Base-by-base conservation (phyloP, 2,329 filamentous ascomycete species). In the Colletotrichum sp. region DNA sequence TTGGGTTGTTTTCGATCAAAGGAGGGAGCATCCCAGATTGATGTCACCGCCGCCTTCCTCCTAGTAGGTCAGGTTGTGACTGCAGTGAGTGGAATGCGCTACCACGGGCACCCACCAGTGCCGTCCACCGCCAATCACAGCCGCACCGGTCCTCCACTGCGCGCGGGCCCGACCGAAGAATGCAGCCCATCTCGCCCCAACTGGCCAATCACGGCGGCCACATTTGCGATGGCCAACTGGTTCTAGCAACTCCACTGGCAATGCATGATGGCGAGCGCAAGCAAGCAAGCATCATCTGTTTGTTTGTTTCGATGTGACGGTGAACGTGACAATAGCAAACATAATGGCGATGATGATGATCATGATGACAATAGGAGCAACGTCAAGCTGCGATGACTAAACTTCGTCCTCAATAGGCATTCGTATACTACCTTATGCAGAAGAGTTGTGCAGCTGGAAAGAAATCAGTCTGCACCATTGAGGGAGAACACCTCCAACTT, bases 11-110 rank as follows among this genome's bases (percentile, higher is more conserved):
- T 13, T 13, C 57, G 16, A 6, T 28, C n/a, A 26, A 28, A 75
- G 49, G 34, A 75, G 71, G 72, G 72, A 71, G 15, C 36, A 72
- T 75, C 72, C 68, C 68, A 55, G 68, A 18, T 69, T 72, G 62
- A 75, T 72, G 68, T 72, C 68, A 72, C 62, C 36, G 52, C 60
- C 28, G 18, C 44, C 12, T 52, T n/a, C 18, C 44, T 52, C 2
- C 44, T 6, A 52, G 44, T 6, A 52, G 34, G 34, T 36, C 34
- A 36, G 44, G 44, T 49, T 49, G 44, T 21, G 44, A 49, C 44
- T 49, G 39, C 39, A 26, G 21, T 16, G 24, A 15, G 21, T 59
- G 55, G 24, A 30, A 59, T 59, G 24, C 55, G 55, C 55, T 59
- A 59, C 55, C 55, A 59, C 24, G 26, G 21, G 55, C 55, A 59